These are phyloP conservation scores for Trichoderma asperelloides DNA, from an alignment of 495 filamentous ascomycete species.

Conservation along the genomic window DNA sequence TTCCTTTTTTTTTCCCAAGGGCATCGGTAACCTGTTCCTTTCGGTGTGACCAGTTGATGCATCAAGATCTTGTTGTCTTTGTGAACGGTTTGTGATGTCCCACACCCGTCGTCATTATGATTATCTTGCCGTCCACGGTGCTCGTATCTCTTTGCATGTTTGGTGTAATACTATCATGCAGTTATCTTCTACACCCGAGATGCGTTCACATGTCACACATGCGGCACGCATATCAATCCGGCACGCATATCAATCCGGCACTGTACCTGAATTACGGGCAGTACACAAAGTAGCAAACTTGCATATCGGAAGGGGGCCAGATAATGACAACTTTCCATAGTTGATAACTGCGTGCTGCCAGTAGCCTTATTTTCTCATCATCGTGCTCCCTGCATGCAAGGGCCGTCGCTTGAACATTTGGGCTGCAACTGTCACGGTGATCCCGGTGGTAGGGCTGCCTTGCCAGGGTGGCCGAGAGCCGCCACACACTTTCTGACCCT, in stretches of 20 bases:
- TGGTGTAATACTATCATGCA: not conserved
- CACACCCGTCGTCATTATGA: not conserved
- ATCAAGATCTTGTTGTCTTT: conserved; percentile 2
- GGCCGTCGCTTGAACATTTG: not conserved
- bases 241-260: not conserved
- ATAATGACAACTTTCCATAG: not conserved
- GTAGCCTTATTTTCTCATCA: not conserved
- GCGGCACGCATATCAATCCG: not conserved
- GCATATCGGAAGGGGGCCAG: not conserved
- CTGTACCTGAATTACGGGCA: not conserved
- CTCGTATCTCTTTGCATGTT: not conserved
- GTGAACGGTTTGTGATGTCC: not conserved
- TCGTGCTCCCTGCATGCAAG: not conserved
- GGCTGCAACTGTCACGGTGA: not conserved
- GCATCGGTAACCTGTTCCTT: not conserved
- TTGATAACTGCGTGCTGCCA: not conserved
- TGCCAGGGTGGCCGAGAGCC: not conserved
- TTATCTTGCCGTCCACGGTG: not conserved
- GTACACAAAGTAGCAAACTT: not conserved
- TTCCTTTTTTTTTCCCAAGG: not conserved
- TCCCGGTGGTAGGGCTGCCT: conserved; percentile 2
- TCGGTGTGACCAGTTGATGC: not conserved
- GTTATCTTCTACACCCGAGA: not conserved
- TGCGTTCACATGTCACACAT: not conserved
- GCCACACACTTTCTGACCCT: not conserved